These are phyloP conservation scores for Ulota crispa DNA, from an alignment of 225 moss, liverwort and hornwort species.

Conservation along the genomic window DNA sequence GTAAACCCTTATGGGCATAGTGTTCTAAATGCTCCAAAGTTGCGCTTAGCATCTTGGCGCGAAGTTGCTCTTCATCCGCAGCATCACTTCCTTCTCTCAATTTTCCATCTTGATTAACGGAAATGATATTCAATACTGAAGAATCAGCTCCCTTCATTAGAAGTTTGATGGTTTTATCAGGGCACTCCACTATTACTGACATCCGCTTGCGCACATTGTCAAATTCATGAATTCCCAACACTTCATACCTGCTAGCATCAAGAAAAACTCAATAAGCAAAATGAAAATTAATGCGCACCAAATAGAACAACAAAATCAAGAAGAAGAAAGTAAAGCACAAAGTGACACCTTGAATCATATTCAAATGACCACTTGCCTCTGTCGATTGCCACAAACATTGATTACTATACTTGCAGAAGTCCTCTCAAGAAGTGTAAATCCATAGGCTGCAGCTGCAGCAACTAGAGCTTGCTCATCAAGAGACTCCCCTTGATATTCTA, in stretches of 20 bases:
- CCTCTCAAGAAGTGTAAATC: constrained; percentile 78
- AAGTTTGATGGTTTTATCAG: constrained; percentile 73
- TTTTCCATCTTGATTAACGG: constrained; percentile 4
- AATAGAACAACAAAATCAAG: not conserved
- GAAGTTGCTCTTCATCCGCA: constrained; percentile 31
- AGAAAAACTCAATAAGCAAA: too few relatives aligned
- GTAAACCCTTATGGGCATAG: constrained; percentile 69
- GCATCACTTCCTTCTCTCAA: constrained; percentile 15
- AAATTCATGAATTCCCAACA: constrained; percentile 92
- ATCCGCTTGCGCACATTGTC: constrained; percentile 93
- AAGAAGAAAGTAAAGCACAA: not conserved
- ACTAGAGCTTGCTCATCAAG: constrained; percentile 94
- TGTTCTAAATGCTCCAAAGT: constrained; percentile 65
- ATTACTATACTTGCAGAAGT: constrained; percentile 67
- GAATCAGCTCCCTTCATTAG: constrained; percentile 88
- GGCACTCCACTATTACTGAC: constrained; percentile 77
- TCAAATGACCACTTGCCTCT: constrained; percentile 20
- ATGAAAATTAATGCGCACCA: too few relatives aligned
- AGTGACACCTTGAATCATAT: not conserved
- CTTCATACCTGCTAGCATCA: constrained; percentile 55
- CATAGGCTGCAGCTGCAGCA: constrained; percentile 73
- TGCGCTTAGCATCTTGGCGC: constrained; percentile 24
- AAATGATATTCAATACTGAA: constrained; percentile 52
- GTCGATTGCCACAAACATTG: constrained; percentile 52
- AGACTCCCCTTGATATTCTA: constrained; percentile 94